Conservation (phyloP, 31 red algal genomes). For the Asparagopsis taxiformis region DNA sequence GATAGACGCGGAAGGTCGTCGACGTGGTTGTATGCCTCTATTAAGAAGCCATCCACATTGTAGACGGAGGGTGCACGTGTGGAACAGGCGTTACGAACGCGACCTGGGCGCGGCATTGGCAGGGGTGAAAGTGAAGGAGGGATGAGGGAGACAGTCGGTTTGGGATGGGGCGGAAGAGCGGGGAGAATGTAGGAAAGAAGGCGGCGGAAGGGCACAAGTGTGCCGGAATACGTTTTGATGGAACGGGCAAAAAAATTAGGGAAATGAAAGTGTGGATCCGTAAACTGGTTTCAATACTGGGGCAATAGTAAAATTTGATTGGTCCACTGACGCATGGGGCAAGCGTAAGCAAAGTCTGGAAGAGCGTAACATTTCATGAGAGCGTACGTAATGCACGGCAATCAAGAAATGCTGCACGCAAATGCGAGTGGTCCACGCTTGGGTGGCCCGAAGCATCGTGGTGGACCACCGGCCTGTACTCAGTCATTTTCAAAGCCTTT, state of each 20-base stretch:
- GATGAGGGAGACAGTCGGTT: background rate
- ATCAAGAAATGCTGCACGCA: background rate
- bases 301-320: background rate
- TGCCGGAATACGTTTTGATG: background rate
- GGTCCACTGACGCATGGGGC: background rate
- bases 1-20: slow-evolving; percentile 14
- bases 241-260: background rate
- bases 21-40: slow-evolving; percentile 24
- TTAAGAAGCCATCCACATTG: slow-evolving; percentile 11
- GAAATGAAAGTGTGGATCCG: background rate
- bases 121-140: background rate
- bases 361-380: background rate
- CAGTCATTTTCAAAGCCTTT: too few relatives aligned
- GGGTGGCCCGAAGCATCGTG: background rate
- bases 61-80: slow-evolving; percentile 3
- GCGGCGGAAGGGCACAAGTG: background rate
- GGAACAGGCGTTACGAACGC: background rate
- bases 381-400: background rate
- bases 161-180: background rate
- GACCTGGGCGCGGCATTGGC: background rate
- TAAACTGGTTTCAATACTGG: background rate
- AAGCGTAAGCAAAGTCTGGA: background rate
- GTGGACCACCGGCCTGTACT: too few relatives aligned
- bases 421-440: background rate
- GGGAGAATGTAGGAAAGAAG: background rate